A percentile compares a stretch with the other conserved stretches of the same genome.
phyloP scores from a whole-genome alignment of 192 early-diverging fungal genomes.

The Backusella parvicylindrica region DNA sequence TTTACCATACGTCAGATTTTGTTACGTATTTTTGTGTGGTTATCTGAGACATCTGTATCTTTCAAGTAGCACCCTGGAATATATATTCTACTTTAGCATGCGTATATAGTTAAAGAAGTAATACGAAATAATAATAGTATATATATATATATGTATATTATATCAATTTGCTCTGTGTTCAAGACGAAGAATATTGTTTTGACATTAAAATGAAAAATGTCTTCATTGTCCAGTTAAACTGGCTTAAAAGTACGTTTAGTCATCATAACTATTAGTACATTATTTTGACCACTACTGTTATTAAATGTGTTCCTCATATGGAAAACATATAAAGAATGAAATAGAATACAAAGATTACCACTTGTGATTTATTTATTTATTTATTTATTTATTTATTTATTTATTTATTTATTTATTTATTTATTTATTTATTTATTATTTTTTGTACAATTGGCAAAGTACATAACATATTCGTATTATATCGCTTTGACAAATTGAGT shows the following conservation, averaged over 20 bases:
- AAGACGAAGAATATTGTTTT: not conserved
- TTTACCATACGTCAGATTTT: not conserved
- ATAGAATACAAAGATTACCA: not conserved
- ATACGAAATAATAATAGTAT: not conserved
- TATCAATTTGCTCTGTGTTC: not conserved
- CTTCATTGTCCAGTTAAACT: not conserved
- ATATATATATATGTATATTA: not conserved
- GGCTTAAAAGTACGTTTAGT: no score
- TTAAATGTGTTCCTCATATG: not conserved
- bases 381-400: no score
- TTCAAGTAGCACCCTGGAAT: not conserved
- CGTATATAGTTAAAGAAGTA: not conserved
- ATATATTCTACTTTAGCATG: not conserved
- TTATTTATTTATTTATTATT: no score
- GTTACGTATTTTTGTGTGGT: not conserved
- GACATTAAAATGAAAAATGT: not conserved
- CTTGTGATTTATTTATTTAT: no score
- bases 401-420: no score
- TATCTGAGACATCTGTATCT: not conserved
- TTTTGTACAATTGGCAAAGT: no score
- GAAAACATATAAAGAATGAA: not conserved
- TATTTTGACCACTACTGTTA: not conserved
- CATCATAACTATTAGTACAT: not conserved
- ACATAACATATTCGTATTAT: not conserved
- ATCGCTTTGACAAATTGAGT: not conserved